Evolutionary conservation across 2,329 filamentous ascomycete genomes (phyloP).

Genomic region (Arthrobotrys sinensis): DNA sequence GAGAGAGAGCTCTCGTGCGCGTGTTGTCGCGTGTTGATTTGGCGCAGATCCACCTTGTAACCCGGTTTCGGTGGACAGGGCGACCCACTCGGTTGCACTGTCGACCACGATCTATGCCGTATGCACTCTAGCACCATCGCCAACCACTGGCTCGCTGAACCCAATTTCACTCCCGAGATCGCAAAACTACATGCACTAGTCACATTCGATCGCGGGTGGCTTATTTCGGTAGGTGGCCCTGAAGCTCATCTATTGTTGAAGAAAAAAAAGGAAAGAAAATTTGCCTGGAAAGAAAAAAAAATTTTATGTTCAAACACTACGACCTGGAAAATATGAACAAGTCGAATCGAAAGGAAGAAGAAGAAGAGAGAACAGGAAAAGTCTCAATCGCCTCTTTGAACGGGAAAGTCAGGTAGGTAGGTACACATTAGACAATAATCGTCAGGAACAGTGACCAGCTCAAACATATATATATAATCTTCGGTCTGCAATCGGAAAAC

Average conservation of each 20-base stretch:
- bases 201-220: too few relatives aligned
- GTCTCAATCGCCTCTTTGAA: not conserved
- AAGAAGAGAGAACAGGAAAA: not conserved
- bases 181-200: too few relatives aligned
- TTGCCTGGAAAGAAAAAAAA: too few relatives aligned
- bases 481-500: not conserved
- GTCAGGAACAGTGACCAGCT: conserved; percentile 10
- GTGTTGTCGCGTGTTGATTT: too few relatives aligned
- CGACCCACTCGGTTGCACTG: not conserved
- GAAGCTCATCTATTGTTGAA: not conserved
- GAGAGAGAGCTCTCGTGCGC: too few relatives aligned
- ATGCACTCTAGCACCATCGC: not conserved
- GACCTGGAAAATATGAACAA: not conserved
- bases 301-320: too few relatives aligned
- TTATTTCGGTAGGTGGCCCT: too few relatives aligned
- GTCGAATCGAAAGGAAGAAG: not conserved
- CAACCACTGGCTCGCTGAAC: not conserved
- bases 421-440: conserved; percentile 27
- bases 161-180: not conserved
- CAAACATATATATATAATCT: not conserved
- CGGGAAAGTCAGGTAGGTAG: not conserved
- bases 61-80: not conserved
- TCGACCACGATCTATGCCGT: not conserved
- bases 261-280: not conserved
- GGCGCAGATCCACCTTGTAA: too few relatives aligned